A percentile compares a stretch with the other conserved stretches of the same genome.
Conservation (phyloP, 2,329 filamentous ascomycete species). For the Whalleya microplaca region DNA sequence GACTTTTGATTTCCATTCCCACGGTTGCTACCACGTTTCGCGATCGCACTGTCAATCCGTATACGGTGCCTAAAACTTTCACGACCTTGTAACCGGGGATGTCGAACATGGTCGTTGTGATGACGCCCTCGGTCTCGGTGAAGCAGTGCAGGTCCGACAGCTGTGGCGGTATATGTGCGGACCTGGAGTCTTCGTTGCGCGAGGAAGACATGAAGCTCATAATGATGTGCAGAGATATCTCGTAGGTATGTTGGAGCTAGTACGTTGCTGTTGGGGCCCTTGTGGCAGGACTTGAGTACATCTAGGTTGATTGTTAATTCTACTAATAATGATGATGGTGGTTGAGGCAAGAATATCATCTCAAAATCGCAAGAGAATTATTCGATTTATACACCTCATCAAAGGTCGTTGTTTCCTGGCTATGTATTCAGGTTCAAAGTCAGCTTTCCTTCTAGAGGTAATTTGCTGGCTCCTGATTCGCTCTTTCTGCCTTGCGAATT, state of each 20-base stretch:
- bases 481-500: background rate
- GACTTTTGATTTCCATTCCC: slow-evolving; percentile 59
- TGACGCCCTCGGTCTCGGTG: slow-evolving; percentile 63
- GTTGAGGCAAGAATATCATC: background rate
- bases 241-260: background rate
- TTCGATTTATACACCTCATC: background rate
- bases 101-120: slow-evolving; percentile 67
- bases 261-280: background rate
- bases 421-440: background rate
- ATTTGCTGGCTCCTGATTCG: slow-evolving; percentile 6
- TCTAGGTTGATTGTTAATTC: background rate
- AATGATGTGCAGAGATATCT: background rate
- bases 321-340: background rate
- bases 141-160: slow-evolving; percentile 59
- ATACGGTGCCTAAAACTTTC: slow-evolving; percentile 60
- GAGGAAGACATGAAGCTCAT: background rate
- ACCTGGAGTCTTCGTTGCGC: background rate
- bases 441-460: background rate
- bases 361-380: background rate
- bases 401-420: background rate
- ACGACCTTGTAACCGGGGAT: slow-evolving; percentile 63
- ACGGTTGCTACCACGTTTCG: slow-evolving; percentile 62
- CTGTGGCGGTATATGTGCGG: slow-evolving; percentile 43
- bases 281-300: background rate
- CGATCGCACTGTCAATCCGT: slow-evolving; percentile 59